Conservation (phyloP, 345 rosid species). For the Lumnitzera littorea region DNA sequence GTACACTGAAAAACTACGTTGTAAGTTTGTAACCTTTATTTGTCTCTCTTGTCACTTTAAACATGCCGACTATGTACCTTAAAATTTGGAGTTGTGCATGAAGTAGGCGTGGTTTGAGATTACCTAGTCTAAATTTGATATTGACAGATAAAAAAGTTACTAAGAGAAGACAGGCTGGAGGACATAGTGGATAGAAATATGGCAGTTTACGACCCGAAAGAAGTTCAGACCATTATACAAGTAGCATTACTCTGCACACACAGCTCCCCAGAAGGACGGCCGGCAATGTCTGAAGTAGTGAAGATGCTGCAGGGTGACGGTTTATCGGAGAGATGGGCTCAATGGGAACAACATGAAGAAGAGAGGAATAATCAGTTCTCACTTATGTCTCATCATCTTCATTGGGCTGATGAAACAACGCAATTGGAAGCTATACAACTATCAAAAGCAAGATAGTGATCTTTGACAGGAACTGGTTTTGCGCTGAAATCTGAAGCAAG, state of each 20-base stretch:
- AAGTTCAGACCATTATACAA: constrained; percentile 65
- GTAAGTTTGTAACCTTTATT: too few species aligned
- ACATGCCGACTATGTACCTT: too few species aligned
- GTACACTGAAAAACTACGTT: too few species aligned
- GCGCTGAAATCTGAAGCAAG: not conserved
- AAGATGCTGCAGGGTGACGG: constrained; percentile 68
- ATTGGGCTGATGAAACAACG: constrained; percentile 65
- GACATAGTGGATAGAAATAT: constrained; percentile 71
- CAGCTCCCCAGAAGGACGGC: constrained; percentile 71
- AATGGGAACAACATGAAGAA: constrained; percentile 69
- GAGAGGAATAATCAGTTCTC: constrained; percentile 48
- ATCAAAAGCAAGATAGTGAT: constrained; percentile 56
- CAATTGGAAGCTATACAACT: constrained; percentile 77
- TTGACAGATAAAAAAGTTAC: constrained; percentile 61
- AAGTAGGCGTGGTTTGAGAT: not conserved
- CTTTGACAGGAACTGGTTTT: constrained; percentile 8
- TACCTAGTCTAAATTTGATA: not conserved
- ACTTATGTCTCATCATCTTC: constrained; percentile 37
- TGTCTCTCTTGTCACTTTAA: too few species aligned
- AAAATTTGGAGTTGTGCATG: too few species aligned
- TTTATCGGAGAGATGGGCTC: constrained; percentile 65
- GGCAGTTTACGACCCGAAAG: constrained; percentile 36
- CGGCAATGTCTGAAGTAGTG: constrained; percentile 67
- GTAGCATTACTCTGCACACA: constrained; percentile 84
- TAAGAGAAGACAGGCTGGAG: constrained; percentile 58